Evolutionary conservation across 257 asterid species (phyloP), one percentile per base, ranked within the genome.

Genomic region (Capsicum rhomboideum): DNA sequence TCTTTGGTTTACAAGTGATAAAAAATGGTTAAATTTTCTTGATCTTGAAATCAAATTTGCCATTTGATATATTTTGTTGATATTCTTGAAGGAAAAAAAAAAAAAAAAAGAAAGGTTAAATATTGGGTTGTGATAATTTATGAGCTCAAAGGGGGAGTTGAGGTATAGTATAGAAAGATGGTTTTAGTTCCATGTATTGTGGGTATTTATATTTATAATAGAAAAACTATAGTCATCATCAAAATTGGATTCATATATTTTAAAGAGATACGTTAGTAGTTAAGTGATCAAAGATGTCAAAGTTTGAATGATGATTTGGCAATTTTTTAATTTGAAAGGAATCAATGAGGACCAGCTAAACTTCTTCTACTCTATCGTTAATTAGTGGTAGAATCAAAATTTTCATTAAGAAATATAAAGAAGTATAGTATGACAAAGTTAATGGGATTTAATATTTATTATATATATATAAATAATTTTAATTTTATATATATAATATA

Each of bases 31-130:
- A 42, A 90, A 81, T 78, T 34, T 84, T 86, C 90, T 87, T 85
- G 97, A 86, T 90, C 88, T 93, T 80, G 89, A 86, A 14, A 92
- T 72, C 92, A 87, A 87, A 78, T 69, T 31, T 26, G 94, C 94
- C 97, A 92, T 64, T 34, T 64, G 72, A 64, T 90, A 21, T 59
- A 31, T 5, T 1, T 16, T 64, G 31, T 12, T 31, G 26, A 26
- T 29, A 11, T 72, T 44, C 21, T 72, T 44, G 37, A 20, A 69
- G 28, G 21, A 72, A 42, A 42, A 72, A 2, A 28, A 64, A 26
- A 20, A 69, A 17, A 44, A 72, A 42, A 42, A 72, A 2, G 13
- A 64, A 26, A 7, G 69, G 69, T 63, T 64, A 29, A 31, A 31
- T 23, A 4, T 28, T 74, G 26, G 26, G 8, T 23, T 49, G 7